phyloP scores from a whole-genome alignment of 441 rosid genomes.

The Syzygium malaccense region DNA sequence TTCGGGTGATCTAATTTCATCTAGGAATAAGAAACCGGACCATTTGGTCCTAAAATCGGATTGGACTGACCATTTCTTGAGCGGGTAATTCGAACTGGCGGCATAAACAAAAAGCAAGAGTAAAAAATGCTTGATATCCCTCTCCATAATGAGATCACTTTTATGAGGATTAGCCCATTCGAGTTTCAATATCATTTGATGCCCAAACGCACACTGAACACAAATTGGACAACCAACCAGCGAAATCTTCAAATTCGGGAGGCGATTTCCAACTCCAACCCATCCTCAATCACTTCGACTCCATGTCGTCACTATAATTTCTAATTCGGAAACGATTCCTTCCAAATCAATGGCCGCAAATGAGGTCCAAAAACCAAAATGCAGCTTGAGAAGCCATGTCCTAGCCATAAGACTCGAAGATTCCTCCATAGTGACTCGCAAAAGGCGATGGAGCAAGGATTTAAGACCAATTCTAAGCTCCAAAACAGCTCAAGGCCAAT shows the following conservation, averaged over 20 bases:
- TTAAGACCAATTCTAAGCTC: neutral
- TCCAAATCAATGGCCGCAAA: neutral
- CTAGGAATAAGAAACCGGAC: no score
- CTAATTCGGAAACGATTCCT: neutral
- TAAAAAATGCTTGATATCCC: constrained; percentile 68
- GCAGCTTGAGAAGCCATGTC: neutral
- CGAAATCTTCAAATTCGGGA: neutral
- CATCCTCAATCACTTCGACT: neutral
- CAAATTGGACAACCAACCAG: constrained; percentile 40
- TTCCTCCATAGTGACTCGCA: neutral
- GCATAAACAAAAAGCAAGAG: neutral
- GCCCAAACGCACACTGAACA: constrained; percentile 19
- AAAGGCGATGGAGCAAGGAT: neutral
- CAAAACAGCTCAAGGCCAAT: neutral
- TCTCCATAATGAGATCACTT: constrained; percentile 45
- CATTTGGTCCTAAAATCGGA: no score
- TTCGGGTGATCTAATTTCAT: no score
- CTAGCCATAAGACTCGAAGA: neutral
- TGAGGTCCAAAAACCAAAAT: neutral
- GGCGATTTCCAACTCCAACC: neutral
- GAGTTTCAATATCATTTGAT: constrained; percentile 19
- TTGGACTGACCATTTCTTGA: no score
- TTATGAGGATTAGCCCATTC: constrained; percentile 70
- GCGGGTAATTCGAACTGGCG: no score
- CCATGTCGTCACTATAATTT: neutral